These are phyloP conservation scores for Beauveria sp. DNA, from an alignment of 2,329 filamentous ascomycete genomes.

Conservation along the genomic window DNA sequence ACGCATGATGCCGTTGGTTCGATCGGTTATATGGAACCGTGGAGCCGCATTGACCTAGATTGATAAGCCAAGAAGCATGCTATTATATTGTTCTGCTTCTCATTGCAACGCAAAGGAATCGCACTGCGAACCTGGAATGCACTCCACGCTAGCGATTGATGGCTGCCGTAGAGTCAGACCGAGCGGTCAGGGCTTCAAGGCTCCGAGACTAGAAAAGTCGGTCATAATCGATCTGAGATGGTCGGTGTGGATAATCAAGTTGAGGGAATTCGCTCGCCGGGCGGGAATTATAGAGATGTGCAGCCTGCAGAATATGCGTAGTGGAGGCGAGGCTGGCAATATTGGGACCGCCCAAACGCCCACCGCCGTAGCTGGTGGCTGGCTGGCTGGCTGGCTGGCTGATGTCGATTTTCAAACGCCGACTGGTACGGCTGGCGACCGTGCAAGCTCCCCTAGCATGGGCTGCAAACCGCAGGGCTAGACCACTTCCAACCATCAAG, in stretches of 20 bases:
- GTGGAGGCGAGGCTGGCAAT: no score
- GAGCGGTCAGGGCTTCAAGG: not conserved
- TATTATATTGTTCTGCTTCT: not conserved
- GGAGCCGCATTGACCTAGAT: not conserved
- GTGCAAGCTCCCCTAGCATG: not conserved
- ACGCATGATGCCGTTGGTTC: not conserved
- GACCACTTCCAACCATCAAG: not conserved
- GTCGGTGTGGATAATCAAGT: not conserved
- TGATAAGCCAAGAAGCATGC: not conserved
- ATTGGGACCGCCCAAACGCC: no score
- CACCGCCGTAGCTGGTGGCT: no score
- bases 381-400: no score
- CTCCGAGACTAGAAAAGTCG: not conserved
- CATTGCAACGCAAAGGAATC: not conserved
- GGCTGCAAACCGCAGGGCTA: not conserved
- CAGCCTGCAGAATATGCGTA: not conserved
- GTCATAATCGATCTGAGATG: not conserved
- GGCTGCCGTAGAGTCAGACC: slow-evolving; percentile 4
- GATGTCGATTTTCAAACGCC: not conserved
- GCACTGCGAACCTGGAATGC: not conserved
- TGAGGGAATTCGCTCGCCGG: not conserved
- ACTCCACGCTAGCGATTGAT: not conserved
- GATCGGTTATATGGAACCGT: not conserved
- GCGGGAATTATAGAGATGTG: not conserved
- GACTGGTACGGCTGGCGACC: not conserved